Percentiles rank a stretch among this genome's conserved stretches.
Conservation (phyloP, 2,329 filamentous ascomycete genomes). For the Phaeosphaeriaceae sp. region DNA sequence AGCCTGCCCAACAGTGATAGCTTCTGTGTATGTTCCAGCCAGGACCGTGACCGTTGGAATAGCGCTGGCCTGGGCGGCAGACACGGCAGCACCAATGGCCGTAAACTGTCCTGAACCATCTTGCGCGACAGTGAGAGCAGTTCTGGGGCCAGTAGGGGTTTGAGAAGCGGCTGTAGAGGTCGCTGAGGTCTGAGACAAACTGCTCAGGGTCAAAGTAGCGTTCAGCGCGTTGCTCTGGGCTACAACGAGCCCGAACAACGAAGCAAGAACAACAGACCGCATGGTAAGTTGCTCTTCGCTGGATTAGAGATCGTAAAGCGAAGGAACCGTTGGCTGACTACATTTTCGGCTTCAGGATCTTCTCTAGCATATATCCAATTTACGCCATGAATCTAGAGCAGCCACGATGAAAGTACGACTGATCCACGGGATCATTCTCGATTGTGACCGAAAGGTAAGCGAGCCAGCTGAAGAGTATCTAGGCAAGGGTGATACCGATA, state of each 20-base stretch:
- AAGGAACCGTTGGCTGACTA: slow-evolving; percentile 6
- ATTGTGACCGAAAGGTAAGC: neutral
- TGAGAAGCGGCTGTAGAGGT: slow-evolving; percentile 7
- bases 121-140: slow-evolving; percentile 53
- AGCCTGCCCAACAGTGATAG: slow-evolving; percentile 49
- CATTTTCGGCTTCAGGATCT: slow-evolving; percentile 11
- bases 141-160: slow-evolving; percentile 7
- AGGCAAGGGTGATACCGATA: neutral
- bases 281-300: slow-evolving; percentile 14
- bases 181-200: slow-evolving; percentile 5
- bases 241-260: slow-evolving; percentile 15
- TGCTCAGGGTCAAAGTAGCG: slow-evolving; percentile 2
- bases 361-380: slow-evolving; percentile 11
- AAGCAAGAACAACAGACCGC: slow-evolving; percentile 15
- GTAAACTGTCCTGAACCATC: slow-evolving; percentile 56
- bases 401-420: neutral
- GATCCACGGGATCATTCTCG: neutral
- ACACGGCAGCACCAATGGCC: slow-evolving; percentile 54
- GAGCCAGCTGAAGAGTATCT: neutral
- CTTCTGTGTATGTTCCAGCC: slow-evolving; percentile 56
- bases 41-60: slow-evolving; percentile 54
- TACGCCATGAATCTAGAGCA: slow-evolving; percentile 5
- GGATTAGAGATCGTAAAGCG: neutral
- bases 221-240: slow-evolving; percentile 22
- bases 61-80: slow-evolving; percentile 51